A percentile compares a stretch with the other conserved stretches of the same genome.
These are phyloP conservation scores for Candida odintsovae DNA, from an alignment of 805 yeast genomes.

Conservation along the genomic window DNA sequence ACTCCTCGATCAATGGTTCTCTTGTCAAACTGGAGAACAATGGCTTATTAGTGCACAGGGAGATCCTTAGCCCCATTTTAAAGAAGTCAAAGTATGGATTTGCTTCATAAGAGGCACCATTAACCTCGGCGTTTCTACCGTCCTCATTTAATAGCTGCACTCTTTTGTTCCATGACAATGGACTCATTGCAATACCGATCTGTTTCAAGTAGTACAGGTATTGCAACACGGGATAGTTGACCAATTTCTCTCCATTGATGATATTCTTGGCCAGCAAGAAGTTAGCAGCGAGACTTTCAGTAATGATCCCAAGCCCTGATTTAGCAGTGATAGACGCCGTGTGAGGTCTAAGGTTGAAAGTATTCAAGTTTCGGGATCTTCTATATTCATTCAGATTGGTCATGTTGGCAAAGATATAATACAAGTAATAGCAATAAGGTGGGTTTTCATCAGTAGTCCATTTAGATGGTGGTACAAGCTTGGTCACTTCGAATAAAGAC, in stretches of 20 bases:
- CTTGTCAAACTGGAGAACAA: constrained; percentile 22
- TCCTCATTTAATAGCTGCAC: constrained; percentile 20
- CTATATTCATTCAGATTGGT: constrained; percentile 20
- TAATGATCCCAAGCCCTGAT: constrained; percentile 23
- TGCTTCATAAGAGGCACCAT: constrained; percentile 12
- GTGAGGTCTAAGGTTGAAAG: constrained; percentile 19
- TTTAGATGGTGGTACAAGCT: constrained; percentile 21
- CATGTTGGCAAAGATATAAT: constrained; percentile 26
- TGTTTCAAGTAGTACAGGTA: constrained; percentile 24
- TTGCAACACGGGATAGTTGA: constrained; percentile 19
- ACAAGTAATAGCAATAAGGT: constrained; percentile 33
- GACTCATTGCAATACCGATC: constrained; percentile 25
- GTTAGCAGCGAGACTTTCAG: constrained; percentile 20
- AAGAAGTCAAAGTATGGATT: constrained; percentile 23
- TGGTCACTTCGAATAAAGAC: constrained; percentile 15
- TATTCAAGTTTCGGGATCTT: constrained; percentile 10
- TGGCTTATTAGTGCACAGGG: constrained; percentile 22
- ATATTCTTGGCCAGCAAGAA: constrained; percentile 20
- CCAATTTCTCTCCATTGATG: constrained; percentile 22
- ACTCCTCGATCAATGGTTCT: constrained; percentile 26
- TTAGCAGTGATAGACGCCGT: constrained; percentile 17
- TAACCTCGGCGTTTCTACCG: constrained; percentile 10
- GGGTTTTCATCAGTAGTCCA: constrained; percentile 33
- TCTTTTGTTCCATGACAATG: constrained; percentile 25
- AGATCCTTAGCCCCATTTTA: constrained; percentile 20